phyloP scores from a whole-genome alignment of 345 rosid species.

The thale cress (Arabidopsis thaliana) region DNA sequence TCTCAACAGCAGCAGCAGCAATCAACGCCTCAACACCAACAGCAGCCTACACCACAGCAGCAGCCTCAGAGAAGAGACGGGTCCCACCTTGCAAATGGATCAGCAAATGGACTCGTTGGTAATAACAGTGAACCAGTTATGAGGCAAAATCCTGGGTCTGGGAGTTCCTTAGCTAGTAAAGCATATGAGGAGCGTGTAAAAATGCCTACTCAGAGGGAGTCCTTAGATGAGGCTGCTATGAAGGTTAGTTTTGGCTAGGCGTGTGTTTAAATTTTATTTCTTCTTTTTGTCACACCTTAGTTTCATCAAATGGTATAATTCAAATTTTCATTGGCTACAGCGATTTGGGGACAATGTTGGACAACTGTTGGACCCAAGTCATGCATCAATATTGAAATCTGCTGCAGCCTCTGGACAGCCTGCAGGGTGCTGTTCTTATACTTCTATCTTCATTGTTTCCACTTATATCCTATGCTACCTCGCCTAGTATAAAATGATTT shows the following conservation, averaged over 20 bases:
- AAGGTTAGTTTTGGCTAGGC: conserved; percentile 58
- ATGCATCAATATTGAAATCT: conserved; percentile 87
- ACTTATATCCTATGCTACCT: conserved; percentile 16
- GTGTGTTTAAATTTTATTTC: conserved; percentile 4
- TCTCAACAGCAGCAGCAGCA: conserved; percentile 63
- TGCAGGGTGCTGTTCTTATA: conserved; percentile 71
- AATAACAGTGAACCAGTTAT: conserved; percentile 67
- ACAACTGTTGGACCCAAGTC: conserved; percentile 87
- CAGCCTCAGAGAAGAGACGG: conserved; percentile 83
- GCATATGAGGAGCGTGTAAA: conserved; percentile 91
- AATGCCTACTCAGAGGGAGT: conserved; percentile 81
- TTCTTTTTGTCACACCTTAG: neutral
- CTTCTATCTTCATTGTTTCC: conserved; percentile 34
- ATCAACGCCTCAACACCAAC: conserved; percentile 61
- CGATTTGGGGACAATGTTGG: conserved; percentile 85
- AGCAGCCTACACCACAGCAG: conserved; percentile 57
- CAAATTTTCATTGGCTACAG: conserved; percentile 55
- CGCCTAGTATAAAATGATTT: conserved; percentile 10
- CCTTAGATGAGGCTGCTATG: conserved; percentile 79
- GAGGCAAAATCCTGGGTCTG: conserved; percentile 82
- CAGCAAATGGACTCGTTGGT: conserved; percentile 79
- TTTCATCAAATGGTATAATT: conserved; percentile 10
- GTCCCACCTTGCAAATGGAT: conserved; percentile 78
- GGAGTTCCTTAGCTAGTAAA: conserved; percentile 81
- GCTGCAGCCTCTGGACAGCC: conserved; percentile 78